A percentile compares a stretch with the other conserved stretches of the same genome.
These are phyloP conservation scores for Podila epigama DNA, from an alignment of 192 early-diverging fungal species.

Conservation along the genomic window DNA sequence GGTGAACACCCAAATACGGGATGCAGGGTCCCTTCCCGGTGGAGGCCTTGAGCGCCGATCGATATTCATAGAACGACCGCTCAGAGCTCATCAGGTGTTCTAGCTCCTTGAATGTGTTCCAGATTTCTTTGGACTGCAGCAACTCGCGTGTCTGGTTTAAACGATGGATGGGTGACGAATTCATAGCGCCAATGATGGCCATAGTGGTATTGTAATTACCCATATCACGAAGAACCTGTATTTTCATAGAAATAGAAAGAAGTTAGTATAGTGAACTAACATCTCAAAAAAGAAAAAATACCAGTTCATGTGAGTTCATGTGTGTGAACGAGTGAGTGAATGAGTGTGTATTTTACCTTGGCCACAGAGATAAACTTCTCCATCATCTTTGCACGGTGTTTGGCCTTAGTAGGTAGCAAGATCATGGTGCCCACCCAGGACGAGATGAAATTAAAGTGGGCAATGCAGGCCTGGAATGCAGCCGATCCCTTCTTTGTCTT, in stretches of 20 bases:
- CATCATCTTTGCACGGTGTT: conserved; percentile 67
- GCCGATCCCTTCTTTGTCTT: conserved; percentile 44
- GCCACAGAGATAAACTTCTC: conserved; percentile 76
- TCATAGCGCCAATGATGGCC: conserved; percentile 77
- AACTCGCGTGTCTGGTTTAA: conserved; percentile 67
- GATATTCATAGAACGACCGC: conserved; percentile 69
- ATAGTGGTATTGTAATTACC: conserved; percentile 84
- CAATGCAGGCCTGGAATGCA: conserved; percentile 65
- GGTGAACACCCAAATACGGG: conserved; percentile 82
- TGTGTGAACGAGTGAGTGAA: background rate
- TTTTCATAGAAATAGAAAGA: background rate
- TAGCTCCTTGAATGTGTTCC: conserved; percentile 61
- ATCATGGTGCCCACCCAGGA: conserved; percentile 77
- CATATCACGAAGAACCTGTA: conserved; percentile 63
- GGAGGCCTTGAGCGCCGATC: conserved; percentile 62
- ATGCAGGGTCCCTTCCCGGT: conserved; percentile 72
- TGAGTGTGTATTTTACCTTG: conserved; percentile 47
- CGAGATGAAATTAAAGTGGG: conserved; percentile 78
- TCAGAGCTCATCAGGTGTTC: conserved; percentile 76
- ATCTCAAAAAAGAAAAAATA: too few species aligned
- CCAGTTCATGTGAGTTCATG: background rate
- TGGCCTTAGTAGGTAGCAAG: conserved; percentile 66
- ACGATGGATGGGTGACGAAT: conserved; percentile 66
- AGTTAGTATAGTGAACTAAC: background rate
- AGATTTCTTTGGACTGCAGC: conserved; percentile 56